Base-by-base conservation (phyloP, 495 filamentous ascomycete genomes). In the Penicillium parvum region DNA sequence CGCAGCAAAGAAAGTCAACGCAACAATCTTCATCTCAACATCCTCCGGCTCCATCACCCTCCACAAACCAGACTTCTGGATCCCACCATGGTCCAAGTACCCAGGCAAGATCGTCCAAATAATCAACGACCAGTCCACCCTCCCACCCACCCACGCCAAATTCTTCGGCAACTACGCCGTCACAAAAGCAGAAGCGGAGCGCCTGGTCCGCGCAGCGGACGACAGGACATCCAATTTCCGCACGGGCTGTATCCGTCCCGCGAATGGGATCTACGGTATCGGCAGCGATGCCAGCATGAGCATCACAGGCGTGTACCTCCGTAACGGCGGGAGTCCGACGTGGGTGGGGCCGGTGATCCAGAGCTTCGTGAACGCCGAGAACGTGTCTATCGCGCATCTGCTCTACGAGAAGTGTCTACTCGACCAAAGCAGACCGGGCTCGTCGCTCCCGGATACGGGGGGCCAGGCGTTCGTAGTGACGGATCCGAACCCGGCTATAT, bases 191-290 rank as follows among this genome's bases (percentile, higher is more conserved):
- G 72, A 75, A 34, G 70, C 73, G n/a, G 78, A 81, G 55, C 54
- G 63, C 8, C 44, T 77, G 7, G 63, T 82, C 23, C 68, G 69
- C 29, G 51, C 49, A n/a, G 68, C 72, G 8, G 73, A 80, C 45
- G 35, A 58, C 8, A 49, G 55, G 4, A 36, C 39, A 5, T 45
- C 47, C 2, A 60, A 57, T 5, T 78, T 82, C 53, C 71, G 76
- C 7, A 82, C 78, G 0, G 77, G 78, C 5, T 63, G 69, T 35
- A 72, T 82, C 49, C 68, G 78, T 3, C 78, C 78, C 3, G 65
- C 72, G 16, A 81, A 81, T 50, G 75, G 72, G 10, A 73, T 82
- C 41, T 81, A 81, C 37, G 78, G 78, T 10, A 69, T 78, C 37
- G 75, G 75, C 2, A 74, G 60, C 5, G 73, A 78, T 48, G 68